These are phyloP conservation scores for Decorospora gaudefroyi DNA, from an alignment of 2,329 filamentous ascomycete species.

Conservation along the genomic window DNA sequence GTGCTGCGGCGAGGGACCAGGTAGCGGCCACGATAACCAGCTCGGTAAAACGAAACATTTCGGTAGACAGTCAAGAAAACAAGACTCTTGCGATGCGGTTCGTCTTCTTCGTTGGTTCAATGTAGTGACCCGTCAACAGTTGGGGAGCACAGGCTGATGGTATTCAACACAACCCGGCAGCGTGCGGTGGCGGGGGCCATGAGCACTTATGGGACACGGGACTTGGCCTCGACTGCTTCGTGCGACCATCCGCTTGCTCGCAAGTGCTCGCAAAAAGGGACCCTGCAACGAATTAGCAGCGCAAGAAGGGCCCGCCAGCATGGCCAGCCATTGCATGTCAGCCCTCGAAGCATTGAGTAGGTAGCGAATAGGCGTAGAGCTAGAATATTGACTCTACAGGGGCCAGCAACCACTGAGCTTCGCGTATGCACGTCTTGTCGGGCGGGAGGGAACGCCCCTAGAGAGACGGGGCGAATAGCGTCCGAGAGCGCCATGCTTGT, in stretches of 20 bases:
- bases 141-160: conserved; percentile 14
- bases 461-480: conserved; percentile 29
- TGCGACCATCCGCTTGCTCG: conserved; percentile 26
- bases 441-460: conserved; percentile 34
- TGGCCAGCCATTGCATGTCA: conserved; percentile 39
- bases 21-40: conserved; percentile 40
- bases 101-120: conserved; percentile 13
- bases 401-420: conserved; percentile 38
- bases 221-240: conserved; percentile 22
- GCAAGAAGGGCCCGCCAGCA: conserved; percentile 25
- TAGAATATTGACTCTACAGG: conserved; percentile 39
- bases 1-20: conserved; percentile 61
- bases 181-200: conserved; percentile 36
- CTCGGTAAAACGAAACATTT: conserved; percentile 44
- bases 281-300: conserved; percentile 22
- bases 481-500: conserved; percentile 15
- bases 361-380: conserved; percentile 32
- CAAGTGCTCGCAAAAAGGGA: conserved; percentile 20
- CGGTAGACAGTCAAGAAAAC: conserved; percentile 8
- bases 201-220: conserved; percentile 34
- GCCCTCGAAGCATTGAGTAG: conserved; percentile 29
- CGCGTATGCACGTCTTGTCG: conserved; percentile 25
- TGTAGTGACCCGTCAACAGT: conserved; percentile 9
- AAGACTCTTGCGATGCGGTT: conserved; percentile 6
- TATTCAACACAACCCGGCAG: conserved; percentile 24